Percentiles rank a stretch among this genome's conserved stretches.
Evolutionary conservation across 768 basidiomycete genomes (phyloP).

Genomic region (Porphyrellus cyaneotinctus): DNA sequence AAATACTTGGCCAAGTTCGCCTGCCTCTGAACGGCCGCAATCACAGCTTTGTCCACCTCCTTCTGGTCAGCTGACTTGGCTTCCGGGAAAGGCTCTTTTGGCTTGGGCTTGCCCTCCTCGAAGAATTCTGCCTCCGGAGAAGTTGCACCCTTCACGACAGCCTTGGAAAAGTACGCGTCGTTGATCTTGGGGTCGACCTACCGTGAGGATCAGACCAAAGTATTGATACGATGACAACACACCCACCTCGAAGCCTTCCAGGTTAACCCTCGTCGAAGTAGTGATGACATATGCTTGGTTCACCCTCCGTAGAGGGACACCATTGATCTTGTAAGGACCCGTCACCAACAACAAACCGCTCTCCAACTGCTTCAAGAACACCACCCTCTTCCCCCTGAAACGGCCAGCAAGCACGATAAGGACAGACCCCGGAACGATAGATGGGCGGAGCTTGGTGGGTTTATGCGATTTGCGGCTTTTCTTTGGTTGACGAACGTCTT

Average conservation of each 20-base stretch:
- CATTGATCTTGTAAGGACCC: constrained; percentile 97
- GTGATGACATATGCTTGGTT: constrained; percentile 99
- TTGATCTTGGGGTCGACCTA: constrained; percentile 87
- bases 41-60: constrained; percentile 70
- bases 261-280: constrained; percentile 90
- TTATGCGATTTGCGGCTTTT: constrained; percentile 85
- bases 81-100: constrained; percentile 81
- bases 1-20: constrained; percentile 92
- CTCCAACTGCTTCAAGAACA: constrained; percentile 93
- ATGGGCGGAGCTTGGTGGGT: constrained; percentile 72
- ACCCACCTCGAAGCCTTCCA: constrained; percentile 69
- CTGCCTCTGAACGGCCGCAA: constrained; percentile 85
- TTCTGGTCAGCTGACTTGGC: constrained; percentile 91
- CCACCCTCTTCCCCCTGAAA: constrained; percentile 97
- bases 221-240: neutral
- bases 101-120: constrained; percentile 86
- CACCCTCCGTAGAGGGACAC: constrained; percentile 95
- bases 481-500: constrained; percentile 89
- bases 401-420: constrained; percentile 96
- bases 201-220: constrained; percentile 7
- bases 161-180: constrained; percentile 92
- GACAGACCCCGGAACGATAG: constrained; percentile 92
- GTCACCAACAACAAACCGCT: constrained; percentile 93
- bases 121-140: constrained; percentile 99
- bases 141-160: constrained; percentile 57